Base-by-base conservation (phyloP, 148 eudicot species). In the Cornus suecica region DNA sequence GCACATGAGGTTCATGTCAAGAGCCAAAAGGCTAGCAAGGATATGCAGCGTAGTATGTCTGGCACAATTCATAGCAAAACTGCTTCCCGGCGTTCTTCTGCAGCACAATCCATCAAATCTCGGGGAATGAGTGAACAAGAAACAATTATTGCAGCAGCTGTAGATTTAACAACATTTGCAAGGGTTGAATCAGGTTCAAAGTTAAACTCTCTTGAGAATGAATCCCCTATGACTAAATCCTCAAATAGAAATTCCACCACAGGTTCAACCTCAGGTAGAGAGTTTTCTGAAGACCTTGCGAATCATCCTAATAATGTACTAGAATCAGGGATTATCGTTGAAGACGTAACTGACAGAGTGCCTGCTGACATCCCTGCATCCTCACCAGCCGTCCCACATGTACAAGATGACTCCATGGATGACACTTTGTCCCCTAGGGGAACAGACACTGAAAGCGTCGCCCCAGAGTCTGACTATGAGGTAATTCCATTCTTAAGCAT, bases 291-390 rank as follows among this genome's bases (percentile, higher is more conserved):
- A 42, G 63, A 65, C 27, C 24, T 66, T 60, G 65, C 41, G 48
- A 60, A 77, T 76, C 76, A 58, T 76, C 60, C 72, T 34, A 71
- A 74, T 80, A 72, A 70, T 30, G 74, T 25, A 31, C 80, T 70
- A 58, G 80, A 87, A 77, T 82, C 84, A 18, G 72, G 88, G 20
- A 73, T 86, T 54, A 80, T 85, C 79, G 76, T 87, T 69, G 93
- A 87, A 85, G 97, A 91, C 73, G 88, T 83, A 54, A 78, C 85
- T 28, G 80, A 74, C 42, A 69, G 54, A 74, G 24, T 77, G 52
- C 76, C 89, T 66, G 63, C 37, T 71, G 83, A 77, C 69, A 76
- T 80, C 37, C 81, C 79, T 68, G 72, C 72, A 72, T 71, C 87
- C 66, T 73, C 92, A 30, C 54, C n/a, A 62, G 45, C 77, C 72